A percentile compares a stretch with the other conserved stretches of the same genome.
Evolutionary conservation across 495 filamentous ascomycete genomes (phyloP).

Genomic region (Tuber calosporum): DNA sequence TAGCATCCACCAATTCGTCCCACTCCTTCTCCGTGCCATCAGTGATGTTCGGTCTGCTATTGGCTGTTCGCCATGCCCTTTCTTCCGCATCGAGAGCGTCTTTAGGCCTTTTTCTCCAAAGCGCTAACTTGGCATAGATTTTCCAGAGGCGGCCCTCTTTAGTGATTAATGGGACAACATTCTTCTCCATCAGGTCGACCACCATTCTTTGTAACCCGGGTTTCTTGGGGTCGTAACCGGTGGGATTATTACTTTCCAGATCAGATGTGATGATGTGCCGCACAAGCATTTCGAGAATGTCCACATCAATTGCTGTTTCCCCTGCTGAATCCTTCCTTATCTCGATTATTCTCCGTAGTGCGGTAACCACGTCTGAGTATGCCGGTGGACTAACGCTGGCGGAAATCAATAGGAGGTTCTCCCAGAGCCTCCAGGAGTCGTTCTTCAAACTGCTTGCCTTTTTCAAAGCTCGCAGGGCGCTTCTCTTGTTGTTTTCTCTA

Average conservation of each 20-base stretch:
- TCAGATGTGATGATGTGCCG: conserved; percentile 54
- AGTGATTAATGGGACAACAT: conserved; percentile 76
- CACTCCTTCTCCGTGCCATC: conserved; percentile 49
- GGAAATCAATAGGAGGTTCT: conserved; percentile 83
- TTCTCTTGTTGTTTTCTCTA: conserved; percentile 56
- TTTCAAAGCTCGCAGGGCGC: conserved; percentile 76
- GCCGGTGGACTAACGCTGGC: conserved; percentile 66
- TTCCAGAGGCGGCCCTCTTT: conserved; percentile 66
- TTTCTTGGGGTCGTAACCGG: conserved; percentile 33
- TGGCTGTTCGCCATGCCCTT: conserved; percentile 72
- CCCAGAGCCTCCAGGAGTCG: conserved; percentile 85
- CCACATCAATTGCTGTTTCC: conserved; percentile 69
- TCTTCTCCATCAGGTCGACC: conserved; percentile 63
- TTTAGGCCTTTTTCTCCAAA: conserved; percentile 59
- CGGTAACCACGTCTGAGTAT: conserved; percentile 64
- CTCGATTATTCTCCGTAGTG: conserved; percentile 64
- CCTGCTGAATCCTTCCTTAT: conserved; percentile 60
- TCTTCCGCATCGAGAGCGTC: conserved; percentile 75
- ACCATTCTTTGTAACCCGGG: conserved; percentile 49
- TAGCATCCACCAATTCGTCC: conserved; percentile 57
- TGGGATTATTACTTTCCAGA: conserved; percentile 20
- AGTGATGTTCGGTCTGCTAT: conserved; percentile 49
- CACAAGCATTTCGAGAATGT: conserved; percentile 63
- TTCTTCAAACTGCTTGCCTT: conserved; percentile 71
- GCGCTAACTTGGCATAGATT: conserved; percentile 60